phyloP scores from a whole-genome alignment of 768 basidiomycete species.

The Suillus luteus region DNA sequence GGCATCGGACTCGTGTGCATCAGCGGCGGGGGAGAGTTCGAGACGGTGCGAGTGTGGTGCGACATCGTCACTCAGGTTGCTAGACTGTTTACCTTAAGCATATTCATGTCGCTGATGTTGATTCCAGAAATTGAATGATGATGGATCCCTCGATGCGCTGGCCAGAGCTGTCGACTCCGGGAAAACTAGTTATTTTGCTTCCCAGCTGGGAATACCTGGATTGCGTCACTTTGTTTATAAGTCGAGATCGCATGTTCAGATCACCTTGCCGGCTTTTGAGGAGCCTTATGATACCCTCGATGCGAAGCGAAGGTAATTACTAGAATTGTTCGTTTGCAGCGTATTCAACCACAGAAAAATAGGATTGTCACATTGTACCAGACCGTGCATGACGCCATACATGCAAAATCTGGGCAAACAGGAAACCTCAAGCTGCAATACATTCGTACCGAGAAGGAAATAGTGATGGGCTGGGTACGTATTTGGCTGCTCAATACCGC shows the following conservation, averaged over 20 bases:
- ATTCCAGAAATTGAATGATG: constrained; percentile 62
- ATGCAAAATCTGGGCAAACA: constrained; percentile 85
- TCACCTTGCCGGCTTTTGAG: constrained; percentile 84
- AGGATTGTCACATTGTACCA: constrained; percentile 90
- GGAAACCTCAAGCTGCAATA: constrained; percentile 85
- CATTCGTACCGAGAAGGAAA: constrained; percentile 81
- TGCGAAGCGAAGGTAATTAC: constrained; percentile 59
- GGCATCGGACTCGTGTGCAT: constrained; percentile 76
- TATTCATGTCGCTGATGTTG: constrained; percentile 1
- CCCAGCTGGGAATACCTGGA: constrained; percentile 84
- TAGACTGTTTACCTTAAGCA: constrained; percentile 6
- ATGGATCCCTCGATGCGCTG: constrained; percentile 57
- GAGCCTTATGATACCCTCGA: constrained; percentile 72
- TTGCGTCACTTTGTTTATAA: constrained; percentile 96
- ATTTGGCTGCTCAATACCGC: background rate
- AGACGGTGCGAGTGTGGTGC: constrained; percentile 78
- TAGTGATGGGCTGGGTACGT: constrained; percentile 92
- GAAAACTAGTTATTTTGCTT: constrained; percentile 64
- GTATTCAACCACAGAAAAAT: constrained; percentile 11
- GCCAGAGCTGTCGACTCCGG: constrained; percentile 47
- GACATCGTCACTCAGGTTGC: constrained; percentile 61
- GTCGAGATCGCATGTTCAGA: constrained; percentile 84
- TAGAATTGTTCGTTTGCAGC: constrained; percentile 3
- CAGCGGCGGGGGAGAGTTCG: constrained; percentile 82
- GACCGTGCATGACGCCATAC: constrained; percentile 82